phyloP scores from a whole-genome alignment of 129 eudicot species.

The Escallonia herrerae region DNA sequence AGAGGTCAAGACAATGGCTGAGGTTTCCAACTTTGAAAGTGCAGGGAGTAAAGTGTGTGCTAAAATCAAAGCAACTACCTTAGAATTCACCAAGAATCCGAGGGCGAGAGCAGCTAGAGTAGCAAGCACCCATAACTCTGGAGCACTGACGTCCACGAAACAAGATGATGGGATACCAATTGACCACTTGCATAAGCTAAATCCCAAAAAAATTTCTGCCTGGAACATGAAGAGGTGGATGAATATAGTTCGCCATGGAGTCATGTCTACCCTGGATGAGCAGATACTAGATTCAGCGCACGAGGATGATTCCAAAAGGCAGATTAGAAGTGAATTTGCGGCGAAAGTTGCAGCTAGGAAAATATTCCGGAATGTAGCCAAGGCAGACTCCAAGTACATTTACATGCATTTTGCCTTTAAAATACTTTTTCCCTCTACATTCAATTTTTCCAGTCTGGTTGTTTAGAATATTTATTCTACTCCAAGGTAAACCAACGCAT shows the following conservation, averaged over 20 bases:
- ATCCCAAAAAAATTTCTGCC: slow-evolving; percentile 30
- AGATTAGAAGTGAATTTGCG: slow-evolving; percentile 29
- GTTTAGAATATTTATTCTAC: no score
- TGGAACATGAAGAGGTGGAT: slow-evolving; percentile 39
- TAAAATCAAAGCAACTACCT: slow-evolving; percentile 39
- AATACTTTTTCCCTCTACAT: neutral
- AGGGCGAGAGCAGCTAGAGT: slow-evolving; percentile 18
- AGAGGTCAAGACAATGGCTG: slow-evolving; percentile 34
- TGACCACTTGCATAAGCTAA: slow-evolving; percentile 36
- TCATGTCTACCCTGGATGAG: slow-evolving; percentile 28
- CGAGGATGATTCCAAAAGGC: slow-evolving; percentile 23
- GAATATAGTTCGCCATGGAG: slow-evolving; percentile 28
- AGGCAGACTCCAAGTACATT: slow-evolving; percentile 28
- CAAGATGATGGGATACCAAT: slow-evolving; percentile 26
- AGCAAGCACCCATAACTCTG: slow-evolving; percentile 34
- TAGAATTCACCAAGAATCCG: slow-evolving; percentile 27
- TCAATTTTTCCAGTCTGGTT: no score
- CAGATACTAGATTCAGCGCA: slow-evolving; percentile 14
- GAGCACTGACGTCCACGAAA: slow-evolving; percentile 10
- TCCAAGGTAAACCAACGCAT: no score
- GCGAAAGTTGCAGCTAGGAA: slow-evolving; percentile 39
- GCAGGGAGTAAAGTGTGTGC: slow-evolving; percentile 74
- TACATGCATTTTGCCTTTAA: neutral
- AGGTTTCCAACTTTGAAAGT: slow-evolving; percentile 56
- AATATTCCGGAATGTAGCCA: slow-evolving; percentile 32